Percentiles rank a stretch among this genome's conserved stretches.
phyloP scores from a whole-genome alignment of 805 yeast genomes.

The Wickerhamiella azyma region DNA sequence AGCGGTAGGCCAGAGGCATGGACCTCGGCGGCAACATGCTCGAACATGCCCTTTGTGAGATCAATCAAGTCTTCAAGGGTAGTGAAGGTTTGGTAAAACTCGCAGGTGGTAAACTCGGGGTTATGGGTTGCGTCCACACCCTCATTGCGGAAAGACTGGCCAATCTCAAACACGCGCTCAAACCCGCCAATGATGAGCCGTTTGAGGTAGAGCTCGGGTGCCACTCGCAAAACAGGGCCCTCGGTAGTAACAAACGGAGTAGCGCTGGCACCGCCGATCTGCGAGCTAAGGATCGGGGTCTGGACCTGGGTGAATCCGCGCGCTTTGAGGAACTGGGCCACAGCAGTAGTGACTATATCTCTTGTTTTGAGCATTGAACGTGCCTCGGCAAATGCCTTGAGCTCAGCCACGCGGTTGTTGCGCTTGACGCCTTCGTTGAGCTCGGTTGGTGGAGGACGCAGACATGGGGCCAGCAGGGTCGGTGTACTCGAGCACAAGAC shows the following conservation, averaged over 20 bases:
- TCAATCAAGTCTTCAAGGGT: slow-evolving; percentile 51
- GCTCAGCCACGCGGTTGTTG: slow-evolving; percentile 59
- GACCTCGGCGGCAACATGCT: slow-evolving; percentile 24
- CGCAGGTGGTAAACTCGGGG: slow-evolving; percentile 87
- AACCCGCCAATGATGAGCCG: slow-evolving; percentile 71
- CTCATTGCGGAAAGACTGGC: slow-evolving; percentile 75
- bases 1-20: slow-evolving; percentile 11
- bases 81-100: slow-evolving; percentile 67
- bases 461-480: slow-evolving; percentile 48
- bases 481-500: slow-evolving; percentile 42
- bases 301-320: slow-evolving; percentile 65
- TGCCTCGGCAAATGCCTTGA: slow-evolving; percentile 44
- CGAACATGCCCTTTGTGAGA: slow-evolving; percentile 47
- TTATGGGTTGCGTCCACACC: slow-evolving; percentile 88
- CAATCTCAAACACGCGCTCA: slow-evolving; percentile 77
- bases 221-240: slow-evolving; percentile 57
- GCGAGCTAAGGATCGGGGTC: slow-evolving; percentile 65
- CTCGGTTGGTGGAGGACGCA: slow-evolving; percentile 58
- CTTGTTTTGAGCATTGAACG: slow-evolving; percentile 37
- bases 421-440: slow-evolving; percentile 43
- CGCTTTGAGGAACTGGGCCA: slow-evolving; percentile 43
- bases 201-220: slow-evolving; percentile 93
- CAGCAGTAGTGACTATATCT: slow-evolving; percentile 37
- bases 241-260: slow-evolving; percentile 59
- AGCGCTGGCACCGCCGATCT: slow-evolving; percentile 84